These are phyloP conservation scores for Paraphoma chrysanthemicola DNA, from an alignment of 2,329 filamentous ascomycete species.

Conservation along the genomic window DNA sequence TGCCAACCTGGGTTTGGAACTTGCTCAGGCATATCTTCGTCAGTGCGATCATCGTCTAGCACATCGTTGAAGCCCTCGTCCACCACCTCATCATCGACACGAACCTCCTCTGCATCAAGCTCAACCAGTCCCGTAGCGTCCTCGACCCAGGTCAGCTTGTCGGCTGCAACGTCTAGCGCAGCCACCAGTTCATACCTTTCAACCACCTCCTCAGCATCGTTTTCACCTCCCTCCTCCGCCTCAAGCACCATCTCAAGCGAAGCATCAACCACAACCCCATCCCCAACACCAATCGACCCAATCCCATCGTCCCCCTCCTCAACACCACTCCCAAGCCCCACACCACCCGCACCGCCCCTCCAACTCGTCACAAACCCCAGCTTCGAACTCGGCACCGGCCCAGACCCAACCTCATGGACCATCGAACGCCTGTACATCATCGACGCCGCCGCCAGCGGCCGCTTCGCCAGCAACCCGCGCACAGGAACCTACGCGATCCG, in stretches of 20 bases:
- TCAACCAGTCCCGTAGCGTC: background rate
- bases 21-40: background rate
- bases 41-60: background rate
- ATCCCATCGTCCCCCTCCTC: background rate
- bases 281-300: background rate
- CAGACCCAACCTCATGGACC: background rate
- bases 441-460: background rate
- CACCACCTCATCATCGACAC: background rate
- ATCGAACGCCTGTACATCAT: background rate
- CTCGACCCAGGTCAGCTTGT: background rate
- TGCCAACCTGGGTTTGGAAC: constrained; percentile 1
- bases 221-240: background rate
- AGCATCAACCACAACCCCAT: background rate
- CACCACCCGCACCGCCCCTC: too few species aligned
- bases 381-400: background rate
- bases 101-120: background rate
- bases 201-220: background rate
- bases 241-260: background rate
- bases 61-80: background rate
- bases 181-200: background rate
- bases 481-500: background rate
- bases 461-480: background rate
- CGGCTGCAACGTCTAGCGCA: background rate
- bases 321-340: background rate
- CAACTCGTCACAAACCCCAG: background rate